Evolutionary conservation across 108 stramenopile genomes (phyloP).

Genomic region (Pseudonitzschia pungens): DNA sequence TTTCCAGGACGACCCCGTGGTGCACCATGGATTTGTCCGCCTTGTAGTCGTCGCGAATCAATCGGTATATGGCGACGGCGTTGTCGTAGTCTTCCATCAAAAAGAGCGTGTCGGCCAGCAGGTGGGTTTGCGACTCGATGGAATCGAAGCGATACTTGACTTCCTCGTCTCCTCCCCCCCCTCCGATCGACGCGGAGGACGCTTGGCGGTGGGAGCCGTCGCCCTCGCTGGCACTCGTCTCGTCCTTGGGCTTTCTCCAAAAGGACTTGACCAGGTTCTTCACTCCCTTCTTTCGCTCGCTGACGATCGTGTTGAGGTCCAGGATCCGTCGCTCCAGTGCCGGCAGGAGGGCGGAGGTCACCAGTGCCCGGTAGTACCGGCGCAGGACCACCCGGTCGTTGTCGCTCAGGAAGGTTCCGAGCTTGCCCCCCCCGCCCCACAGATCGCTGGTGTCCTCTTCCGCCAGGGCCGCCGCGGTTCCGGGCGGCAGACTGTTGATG

Average conservation of each 20-base stretch:
- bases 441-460: slow-evolving; percentile 44
- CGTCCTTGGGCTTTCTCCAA: slow-evolving; percentile 76
- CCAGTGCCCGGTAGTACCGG: slow-evolving; percentile 62
- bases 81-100: slow-evolving; percentile 81
- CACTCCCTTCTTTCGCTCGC: slow-evolving; percentile 84
- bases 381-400: slow-evolving; percentile 67
- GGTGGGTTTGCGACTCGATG: slow-evolving; percentile 85
- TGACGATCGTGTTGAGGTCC: slow-evolving; percentile 73
- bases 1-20: slow-evolving; percentile 80
- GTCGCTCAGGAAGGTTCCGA: slow-evolving; percentile 58
- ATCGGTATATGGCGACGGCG: slow-evolving; percentile 66
- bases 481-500: slow-evolving; percentile 54
- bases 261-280: slow-evolving; percentile 82
- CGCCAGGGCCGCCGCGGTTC: slow-evolving; percentile 38
- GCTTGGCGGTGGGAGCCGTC: no score
- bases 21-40: slow-evolving; percentile 68
- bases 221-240: slow-evolving; percentile 7
- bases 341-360: slow-evolving; percentile 58
- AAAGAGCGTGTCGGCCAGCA: slow-evolving; percentile 87
- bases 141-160: slow-evolving; percentile 67
- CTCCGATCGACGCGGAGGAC: no score
- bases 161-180: no score
- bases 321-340: slow-evolving; percentile 81
- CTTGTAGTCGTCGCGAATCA: slow-evolving; percentile 89
- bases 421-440: slow-evolving; percentile 53